These are phyloP conservation scores for Alternaria arbusti DNA, from an alignment of 2,329 filamentous ascomycete species.

Conservation along the genomic window DNA sequence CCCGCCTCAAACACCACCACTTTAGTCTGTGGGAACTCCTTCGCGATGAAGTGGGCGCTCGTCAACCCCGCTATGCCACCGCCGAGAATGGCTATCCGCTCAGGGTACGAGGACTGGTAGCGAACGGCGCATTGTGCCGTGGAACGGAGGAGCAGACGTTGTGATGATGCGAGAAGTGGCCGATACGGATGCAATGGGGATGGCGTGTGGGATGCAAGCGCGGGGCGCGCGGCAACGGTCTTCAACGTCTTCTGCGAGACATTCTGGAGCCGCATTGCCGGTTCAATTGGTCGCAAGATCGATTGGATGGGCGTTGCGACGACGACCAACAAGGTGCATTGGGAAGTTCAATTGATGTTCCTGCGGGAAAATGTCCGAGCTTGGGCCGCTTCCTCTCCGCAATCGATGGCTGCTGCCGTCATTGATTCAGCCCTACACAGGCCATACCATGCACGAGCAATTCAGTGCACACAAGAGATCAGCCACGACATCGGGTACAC, in stretches of 20 bases:
- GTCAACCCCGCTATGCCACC: conserved; percentile 60
- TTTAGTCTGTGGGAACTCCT: conserved; percentile 69
- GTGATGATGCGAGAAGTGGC: conserved; percentile 25
- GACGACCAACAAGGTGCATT: conserved; percentile 6
- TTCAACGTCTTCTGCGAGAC: conserved; percentile 41
- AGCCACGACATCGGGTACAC: neutral
- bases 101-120: conserved; percentile 32
- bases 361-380: conserved; percentile 13
- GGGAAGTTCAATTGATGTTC: neutral
- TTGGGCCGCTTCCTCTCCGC: conserved; percentile 9
- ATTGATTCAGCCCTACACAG: conserved; percentile 18
- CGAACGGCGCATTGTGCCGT: conserved; percentile 18
- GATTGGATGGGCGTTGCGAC: conserved; percentile 4
- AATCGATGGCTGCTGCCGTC: conserved; percentile 9
- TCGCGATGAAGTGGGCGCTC: conserved; percentile 72
- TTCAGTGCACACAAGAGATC: neutral
- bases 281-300: conserved; percentile 19
- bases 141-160: conserved; percentile 5
- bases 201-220: conserved; percentile 25
- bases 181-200: neutral
- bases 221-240: conserved; percentile 25
- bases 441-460: neutral
- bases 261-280: conserved; percentile 49
- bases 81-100: conserved; percentile 58
- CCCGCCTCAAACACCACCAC: conserved; percentile 83